phyloP scores from a whole-genome alignment of 352 stramenopile genomes.

The Phytopythium sindhum region DNA sequence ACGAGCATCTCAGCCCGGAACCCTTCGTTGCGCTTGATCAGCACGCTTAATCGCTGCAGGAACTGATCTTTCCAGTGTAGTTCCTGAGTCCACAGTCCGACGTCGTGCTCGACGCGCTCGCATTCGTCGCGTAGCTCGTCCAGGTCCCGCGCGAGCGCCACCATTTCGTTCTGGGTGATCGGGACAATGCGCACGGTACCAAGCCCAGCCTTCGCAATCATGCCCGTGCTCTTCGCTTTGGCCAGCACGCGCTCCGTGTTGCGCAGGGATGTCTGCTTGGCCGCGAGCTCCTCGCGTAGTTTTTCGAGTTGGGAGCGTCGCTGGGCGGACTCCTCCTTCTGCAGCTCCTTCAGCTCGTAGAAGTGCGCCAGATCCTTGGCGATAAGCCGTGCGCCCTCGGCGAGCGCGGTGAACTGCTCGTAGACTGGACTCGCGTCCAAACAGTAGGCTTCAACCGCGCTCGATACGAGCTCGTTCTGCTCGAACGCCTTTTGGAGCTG shows the following conservation, averaged over 20 bases:
- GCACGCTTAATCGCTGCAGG: conserved; percentile 57
- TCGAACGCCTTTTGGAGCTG: conserved; percentile 59
- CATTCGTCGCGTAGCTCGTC: conserved; percentile 46
- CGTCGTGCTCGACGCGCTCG: conserved; percentile 35
- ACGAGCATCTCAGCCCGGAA: conserved; percentile 43
- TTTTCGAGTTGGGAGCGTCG: conserved; percentile 33
- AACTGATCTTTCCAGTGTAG: conserved; percentile 63
- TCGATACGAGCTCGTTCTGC: conserved; percentile 57
- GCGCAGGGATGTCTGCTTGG: conserved; percentile 14
- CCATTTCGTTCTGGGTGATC: conserved; percentile 41
- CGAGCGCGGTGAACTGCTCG: conserved; percentile 33
- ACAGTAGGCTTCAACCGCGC: conserved; percentile 48
- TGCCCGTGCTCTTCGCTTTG: conserved; percentile 63
- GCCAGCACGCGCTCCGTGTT: conserved; percentile 61
- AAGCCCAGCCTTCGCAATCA: conserved; percentile 67
- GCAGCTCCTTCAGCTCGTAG: conserved; percentile 49
- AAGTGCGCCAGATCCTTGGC: conserved; percentile 52
- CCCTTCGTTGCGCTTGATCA: conserved; percentile 68
- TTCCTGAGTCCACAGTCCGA: conserved; percentile 32
- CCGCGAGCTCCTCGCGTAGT: conserved; percentile 33
- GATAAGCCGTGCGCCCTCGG: conserved; percentile 30
- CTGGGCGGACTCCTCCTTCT: conserved; percentile 41
- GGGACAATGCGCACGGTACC: conserved; percentile 67
- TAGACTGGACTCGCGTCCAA: conserved; percentile 41
- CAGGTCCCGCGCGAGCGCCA: conserved; percentile 33